Base-by-base conservation (phyloP, 2,329 filamentous ascomycete species). In the Trichoderma sp. region DNA sequence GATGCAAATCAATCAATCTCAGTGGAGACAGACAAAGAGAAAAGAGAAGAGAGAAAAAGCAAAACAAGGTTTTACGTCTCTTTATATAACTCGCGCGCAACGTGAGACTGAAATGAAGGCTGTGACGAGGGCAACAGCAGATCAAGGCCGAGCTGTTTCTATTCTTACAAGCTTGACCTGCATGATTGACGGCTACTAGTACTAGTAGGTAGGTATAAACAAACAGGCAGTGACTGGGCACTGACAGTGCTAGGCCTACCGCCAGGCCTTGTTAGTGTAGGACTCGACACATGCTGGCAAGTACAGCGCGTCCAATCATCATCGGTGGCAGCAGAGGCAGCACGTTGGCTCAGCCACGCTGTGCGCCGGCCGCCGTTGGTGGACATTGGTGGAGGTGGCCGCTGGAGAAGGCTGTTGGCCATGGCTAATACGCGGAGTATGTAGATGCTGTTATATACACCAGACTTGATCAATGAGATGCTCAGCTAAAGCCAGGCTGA, bases 371-470 rank as follows among this genome's bases (percentile, higher is more conserved):
- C 34, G 49, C 68, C 68, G 61, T 52, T 56, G 24, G 68, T 69
- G 54, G 68, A 69, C 61, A 54, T 39, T 58, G 34, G 68, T 69
- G 61, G 68, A 69, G 43, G 28, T 66, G 61, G 61, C 61, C 68
- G 68, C 52, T 39, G 26, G 39, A 46, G 8, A 18, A 21, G 10
- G 52, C 54, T 32, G 28, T 32, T 26, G 37, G 46, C 32, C 5
- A 46, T 46, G 16, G 39, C 16, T 21, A n/a, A 43, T 43, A n/a
- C 7, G 39, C 16, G 16, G 39, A 43, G 39, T 18, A 43, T 1
- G 18, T 4, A 11, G 8, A 49, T 11, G 6, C 8, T 8, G 7
- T 1, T 18, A 18, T 7, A n/a, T 37, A 16, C 13, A 14, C 39
- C 39, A n/a, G 18, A 5, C 46, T 49, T 49, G 4, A 10, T 28